phyloP scores from a whole-genome alignment of 2,329 filamentous ascomycete genomes.

The Ceratocystis harringtonii region DNA sequence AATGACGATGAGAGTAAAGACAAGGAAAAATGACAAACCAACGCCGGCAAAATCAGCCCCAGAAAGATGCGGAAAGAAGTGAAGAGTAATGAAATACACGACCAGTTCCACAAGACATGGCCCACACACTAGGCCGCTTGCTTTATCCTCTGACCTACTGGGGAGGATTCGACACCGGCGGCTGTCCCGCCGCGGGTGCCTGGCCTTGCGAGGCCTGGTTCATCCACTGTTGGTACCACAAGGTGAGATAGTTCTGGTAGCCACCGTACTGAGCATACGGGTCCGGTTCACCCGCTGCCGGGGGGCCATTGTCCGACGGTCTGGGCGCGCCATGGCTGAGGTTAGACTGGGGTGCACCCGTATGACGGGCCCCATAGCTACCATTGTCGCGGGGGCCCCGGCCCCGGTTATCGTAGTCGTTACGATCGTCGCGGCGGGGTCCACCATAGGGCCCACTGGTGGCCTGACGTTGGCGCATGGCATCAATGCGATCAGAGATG shows the following conservation, averaged over 20 bases:
- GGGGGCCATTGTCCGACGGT: slow-evolving; percentile 25
- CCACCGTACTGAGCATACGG: slow-evolving; percentile 72
- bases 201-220: slow-evolving; percentile 29
- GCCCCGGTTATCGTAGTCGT: slow-evolving; percentile 9
- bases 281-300: slow-evolving; percentile 36
- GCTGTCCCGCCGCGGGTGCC: slow-evolving; percentile 20
- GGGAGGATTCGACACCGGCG: slow-evolving; percentile 17
- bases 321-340: slow-evolving; percentile 25
- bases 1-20: slow-evolving; percentile 1
- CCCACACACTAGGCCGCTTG: not conserved
- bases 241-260: slow-evolving; percentile 62
- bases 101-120: not conserved
- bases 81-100: slow-evolving; percentile 8
- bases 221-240: slow-evolving; percentile 61
- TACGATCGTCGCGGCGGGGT: slow-evolving; percentile 11
- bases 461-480: slow-evolving; percentile 24
- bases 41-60: not conserved
- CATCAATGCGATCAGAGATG: slow-evolving; percentile 84
- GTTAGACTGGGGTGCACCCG: slow-evolving; percentile 21
- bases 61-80: slow-evolving; percentile 10
- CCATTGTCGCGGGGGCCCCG: slow-evolving; percentile 13
- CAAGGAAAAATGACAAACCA: not conserved
- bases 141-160: slow-evolving; percentile 6
- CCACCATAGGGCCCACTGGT: slow-evolving; percentile 6
- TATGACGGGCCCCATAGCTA: slow-evolving; percentile 11